phyloP scores from a whole-genome alignment of 1,284 basidiomycete species.

The Cystobasidiaceae sp. region DNA sequence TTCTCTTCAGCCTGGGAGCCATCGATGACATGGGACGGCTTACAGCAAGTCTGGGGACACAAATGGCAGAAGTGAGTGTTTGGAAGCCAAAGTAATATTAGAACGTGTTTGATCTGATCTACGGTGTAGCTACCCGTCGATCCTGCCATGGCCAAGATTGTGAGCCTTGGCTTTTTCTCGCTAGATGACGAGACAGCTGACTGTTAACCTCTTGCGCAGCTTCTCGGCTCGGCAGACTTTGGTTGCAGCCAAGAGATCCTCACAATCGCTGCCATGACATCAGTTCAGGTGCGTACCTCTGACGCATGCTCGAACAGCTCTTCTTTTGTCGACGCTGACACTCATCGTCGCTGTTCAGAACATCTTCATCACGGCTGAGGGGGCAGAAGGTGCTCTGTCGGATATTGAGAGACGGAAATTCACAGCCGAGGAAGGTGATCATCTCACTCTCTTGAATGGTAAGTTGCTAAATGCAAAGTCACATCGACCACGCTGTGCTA shows the following conservation, averaged over 20 bases:
- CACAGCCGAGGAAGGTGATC: conserved; percentile 95
- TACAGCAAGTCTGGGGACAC: conserved; percentile 51
- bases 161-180: conserved; percentile 42
- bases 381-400: conserved; percentile 71
- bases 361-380: conserved; percentile 78
- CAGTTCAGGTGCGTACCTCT: conserved; percentile 71
- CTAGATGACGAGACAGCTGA: too few species aligned
- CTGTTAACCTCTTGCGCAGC: conserved; percentile 51
- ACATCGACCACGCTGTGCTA: too few species aligned
- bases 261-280: conserved; percentile 91
- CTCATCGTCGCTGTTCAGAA: too few species aligned
- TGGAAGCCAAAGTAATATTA: too few species aligned
- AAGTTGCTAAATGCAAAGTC: too few species aligned
- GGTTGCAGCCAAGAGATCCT: conserved; percentile 88
- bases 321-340: too few species aligned
- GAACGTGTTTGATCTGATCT: too few species aligned
- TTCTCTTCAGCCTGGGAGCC: conserved; percentile 51
- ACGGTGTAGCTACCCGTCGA: conserved; percentile 47
- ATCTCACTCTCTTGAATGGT: conserved; percentile 86
- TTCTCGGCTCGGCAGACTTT: conserved; percentile 76
- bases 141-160: conserved; percentile 56
- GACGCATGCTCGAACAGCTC: too few species aligned
- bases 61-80: conserved; percentile 53
- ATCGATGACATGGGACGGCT: conserved; percentile 53
- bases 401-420: conserved; percentile 90